Evolutionary conservation across 2,329 filamentous ascomycete species (phyloP), one percentile per base, ranked within the genome.

Genomic region (Neonectria punicea): DNA sequence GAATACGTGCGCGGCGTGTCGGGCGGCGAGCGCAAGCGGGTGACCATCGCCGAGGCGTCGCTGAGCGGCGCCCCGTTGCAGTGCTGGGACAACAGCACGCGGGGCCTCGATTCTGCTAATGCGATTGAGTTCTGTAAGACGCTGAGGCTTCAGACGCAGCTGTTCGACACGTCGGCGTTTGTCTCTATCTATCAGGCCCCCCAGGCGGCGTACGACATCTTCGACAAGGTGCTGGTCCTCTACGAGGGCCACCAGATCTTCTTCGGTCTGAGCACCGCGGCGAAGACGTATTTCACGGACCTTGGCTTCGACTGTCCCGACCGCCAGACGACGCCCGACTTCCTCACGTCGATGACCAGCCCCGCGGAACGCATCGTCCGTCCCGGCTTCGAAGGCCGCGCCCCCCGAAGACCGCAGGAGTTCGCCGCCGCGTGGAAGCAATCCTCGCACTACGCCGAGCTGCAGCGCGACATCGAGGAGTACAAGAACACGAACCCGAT

Each of bases 51-150:
- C 0, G 77, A 80, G 59, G 77, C 76, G 1, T 71, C 73, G 9
- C 63, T 80, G 2, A 71, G 74, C 5, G 71, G 71, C 50, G 79
- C 69, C 77, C 85, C 51, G 80, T 80, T 86, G 0, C 90, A 92
- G 76, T 91, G 89, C 66, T 93, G 91, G 91, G 91, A 89, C 59
- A 92, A 92, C 58, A 88, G 85, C 5, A 92, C 89, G 0, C 80
- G 83, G 54, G 90, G 90, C 16, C 80, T 92, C 1, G 90, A 92
- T 72, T 86, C 87, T 2, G 87, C 85, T n/a, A 91, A 88, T 0
- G 89, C 90, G 0, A 76, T 91, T 2, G 88, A 91, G 67, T 91
- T 90, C 63, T 88, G 89, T 8, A 85, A 87, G 67, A 89, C 86
- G 51, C 77, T 92, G 39, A 81, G 88, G 22, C 82, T 86, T 6